Evolutionary conservation across 352 stramenopile genomes (phyloP).

Genomic region (Blastocystis sp.): DNA sequence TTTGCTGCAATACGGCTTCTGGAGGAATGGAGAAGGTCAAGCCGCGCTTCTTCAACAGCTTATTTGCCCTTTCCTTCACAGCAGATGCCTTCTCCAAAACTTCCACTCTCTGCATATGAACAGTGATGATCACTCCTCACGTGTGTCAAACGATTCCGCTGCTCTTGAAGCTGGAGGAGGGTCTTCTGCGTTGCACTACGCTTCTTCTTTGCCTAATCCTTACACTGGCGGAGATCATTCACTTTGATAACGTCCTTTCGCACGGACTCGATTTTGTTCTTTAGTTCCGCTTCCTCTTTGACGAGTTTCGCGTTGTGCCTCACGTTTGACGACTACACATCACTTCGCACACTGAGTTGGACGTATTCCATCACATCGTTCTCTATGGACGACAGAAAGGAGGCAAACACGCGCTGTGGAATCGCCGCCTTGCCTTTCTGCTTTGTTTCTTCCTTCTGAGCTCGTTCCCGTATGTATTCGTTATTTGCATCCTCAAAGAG

Average conservation of each 20-base stretch:
- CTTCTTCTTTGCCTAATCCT: background rate
- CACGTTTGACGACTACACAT: background rate
- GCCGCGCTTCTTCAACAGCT: background rate
- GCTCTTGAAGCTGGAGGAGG: background rate
- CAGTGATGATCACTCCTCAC: background rate
- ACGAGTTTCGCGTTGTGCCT: background rate
- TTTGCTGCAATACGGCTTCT: background rate
- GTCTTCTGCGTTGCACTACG: background rate
- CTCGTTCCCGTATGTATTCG: constrained; percentile 55
- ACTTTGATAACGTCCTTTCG: background rate
- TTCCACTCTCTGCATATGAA: background rate
- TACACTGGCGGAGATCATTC: background rate
- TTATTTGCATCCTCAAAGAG: constrained; percentile 69
- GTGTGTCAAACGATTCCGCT: background rate
- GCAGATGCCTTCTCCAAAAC: background rate
- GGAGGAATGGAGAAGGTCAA: background rate
- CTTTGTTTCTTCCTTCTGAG: background rate
- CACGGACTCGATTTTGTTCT: background rate
- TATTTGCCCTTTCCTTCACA: background rate
- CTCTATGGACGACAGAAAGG: constrained; percentile 38
- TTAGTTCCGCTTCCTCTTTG: background rate
- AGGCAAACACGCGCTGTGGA: constrained; percentile 27
- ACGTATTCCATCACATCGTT: constrained; percentile 52
- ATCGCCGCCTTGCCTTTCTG: constrained; percentile 9
- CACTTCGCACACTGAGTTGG: background rate